phyloP scores from a whole-genome alignment of 2,329 filamentous ascomycete species.

The Lachnellula occidentalis region DNA sequence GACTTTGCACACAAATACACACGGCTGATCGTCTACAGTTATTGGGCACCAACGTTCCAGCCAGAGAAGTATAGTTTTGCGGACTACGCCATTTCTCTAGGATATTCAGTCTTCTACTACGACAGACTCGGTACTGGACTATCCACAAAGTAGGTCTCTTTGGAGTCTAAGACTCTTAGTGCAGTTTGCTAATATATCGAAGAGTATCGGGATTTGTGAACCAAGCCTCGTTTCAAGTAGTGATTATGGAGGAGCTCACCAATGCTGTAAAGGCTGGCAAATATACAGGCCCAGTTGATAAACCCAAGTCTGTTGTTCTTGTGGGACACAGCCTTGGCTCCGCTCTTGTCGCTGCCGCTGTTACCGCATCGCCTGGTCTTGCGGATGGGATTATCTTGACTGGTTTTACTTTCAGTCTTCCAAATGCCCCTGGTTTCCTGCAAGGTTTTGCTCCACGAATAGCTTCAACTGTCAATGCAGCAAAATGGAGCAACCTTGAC shows the following conservation, averaged over 20 bases:
- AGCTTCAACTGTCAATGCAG: slow-evolving; percentile 12
- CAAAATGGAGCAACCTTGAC: slow-evolving; percentile 17
- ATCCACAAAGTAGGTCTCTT: slow-evolving; percentile 23
- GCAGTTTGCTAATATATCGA: neutral
- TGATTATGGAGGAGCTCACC: slow-evolving; percentile 1
- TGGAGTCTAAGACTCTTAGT: neutral
- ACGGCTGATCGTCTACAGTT: slow-evolving; percentile 3
- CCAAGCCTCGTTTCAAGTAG: slow-evolving; percentile 26
- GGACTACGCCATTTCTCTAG: slow-evolving; percentile 27
- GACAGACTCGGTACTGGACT: slow-evolving; percentile 31
- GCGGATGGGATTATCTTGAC: slow-evolving; percentile 55
- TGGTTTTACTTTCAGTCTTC: slow-evolving; percentile 38
- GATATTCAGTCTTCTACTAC: slow-evolving; percentile 33
- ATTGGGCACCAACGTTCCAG: slow-evolving; percentile 30
- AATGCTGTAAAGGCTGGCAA: slow-evolving; percentile 17
- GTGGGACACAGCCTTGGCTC: slow-evolving; percentile 61
- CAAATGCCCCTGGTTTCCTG: slow-evolving; percentile 7
- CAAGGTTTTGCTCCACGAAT: slow-evolving; percentile 20
- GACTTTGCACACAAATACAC: neutral
- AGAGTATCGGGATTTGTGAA: slow-evolving; percentile 21
- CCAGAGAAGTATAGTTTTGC: slow-evolving; percentile 32
- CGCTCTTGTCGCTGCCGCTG: slow-evolving; percentile 48
- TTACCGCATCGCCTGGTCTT: slow-evolving; percentile 43
- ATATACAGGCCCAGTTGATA: slow-evolving; percentile 19
- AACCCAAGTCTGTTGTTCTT: slow-evolving; percentile 43